Base-by-base conservation (phyloP, 148 eudicot genomes). In the Pouteria glomerata region DNA sequence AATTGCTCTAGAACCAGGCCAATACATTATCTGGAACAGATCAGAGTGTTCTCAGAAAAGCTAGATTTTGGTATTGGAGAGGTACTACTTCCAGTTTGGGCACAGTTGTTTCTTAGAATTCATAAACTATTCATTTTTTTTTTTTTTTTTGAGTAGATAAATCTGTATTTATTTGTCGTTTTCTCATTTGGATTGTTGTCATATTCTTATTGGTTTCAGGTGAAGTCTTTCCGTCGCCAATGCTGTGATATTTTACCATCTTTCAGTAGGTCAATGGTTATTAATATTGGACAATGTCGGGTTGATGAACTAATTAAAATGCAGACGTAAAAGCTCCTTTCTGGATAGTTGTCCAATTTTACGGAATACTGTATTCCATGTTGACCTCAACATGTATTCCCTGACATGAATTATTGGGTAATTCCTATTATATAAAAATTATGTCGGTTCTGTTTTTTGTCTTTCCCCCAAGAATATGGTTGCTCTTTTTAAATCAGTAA, bases 231-330 rank as follows among this genome's bases (percentile, higher is more conserved):
- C 14, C 91, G 97, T 69, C 93, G 97, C 41, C 83, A 87, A 26
- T 91, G 97, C 79, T 91, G 97, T 80, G 87, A 89, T 74, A 81
- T 87, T 67, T 55, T 71, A 73, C 80, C 80, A 33, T 81, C 88
- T 68, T 74, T 76, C 62, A 69, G 47, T 65, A 75, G 76, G 66
- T 81, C 79, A 30, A 82, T 89, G 87, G 76, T 50, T 14, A 69
- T 91, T 69, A 81, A 74, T 53, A 81, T 91, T 23, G 84, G 88
- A 68, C 74, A 81, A 51, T 91, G 97, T 64, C 78, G 82, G 63
- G 70, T 45, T 23, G 78, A 77, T 80, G 97, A 91, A 76, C 55
- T 87, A 80, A 85, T 91, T n/a, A 73, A 88, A 65, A 89, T 89
- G 94, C 64, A 71, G 70, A 73, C 68, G 10, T 80, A 82, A 56